phyloP scores from a whole-genome alignment of 805 yeast genomes.

The Brettanomyces naardenensis region DNA sequence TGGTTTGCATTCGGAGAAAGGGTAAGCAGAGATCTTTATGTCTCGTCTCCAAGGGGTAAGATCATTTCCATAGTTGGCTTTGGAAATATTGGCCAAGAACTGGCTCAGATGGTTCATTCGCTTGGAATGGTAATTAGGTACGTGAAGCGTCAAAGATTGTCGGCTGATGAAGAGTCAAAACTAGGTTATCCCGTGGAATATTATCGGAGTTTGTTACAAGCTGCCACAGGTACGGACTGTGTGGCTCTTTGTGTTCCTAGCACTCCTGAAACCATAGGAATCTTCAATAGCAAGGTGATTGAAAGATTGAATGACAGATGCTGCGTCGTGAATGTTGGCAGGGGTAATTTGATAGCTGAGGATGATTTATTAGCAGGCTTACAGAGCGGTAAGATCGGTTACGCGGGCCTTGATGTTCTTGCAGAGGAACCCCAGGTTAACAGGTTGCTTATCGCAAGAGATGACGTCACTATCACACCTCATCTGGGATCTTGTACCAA shows the following conservation, averaged over 20 bases:
- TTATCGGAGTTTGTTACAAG: conserved; percentile 36
- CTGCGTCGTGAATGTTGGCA: conserved; percentile 64
- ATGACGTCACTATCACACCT: conserved; percentile 61
- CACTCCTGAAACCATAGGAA: conserved; percentile 45
- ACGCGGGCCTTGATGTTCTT: conserved; percentile 71
- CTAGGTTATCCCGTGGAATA: conserved; percentile 40
- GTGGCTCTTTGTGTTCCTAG: conserved; percentile 64
- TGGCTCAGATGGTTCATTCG: conserved; percentile 47
- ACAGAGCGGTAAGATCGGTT: conserved; percentile 47
- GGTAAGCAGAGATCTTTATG: conserved; percentile 35
- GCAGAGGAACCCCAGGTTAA: conserved; percentile 54
- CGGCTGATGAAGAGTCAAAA: conserved; percentile 25
- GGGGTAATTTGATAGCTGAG: conserved; percentile 65
- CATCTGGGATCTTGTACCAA: conserved; percentile 65
- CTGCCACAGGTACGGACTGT: conserved; percentile 35
- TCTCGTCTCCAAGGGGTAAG: conserved; percentile 49
- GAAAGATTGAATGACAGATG: conserved; percentile 42
- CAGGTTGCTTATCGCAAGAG: conserved; percentile 40
- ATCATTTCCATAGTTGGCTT: conserved; percentile 62
- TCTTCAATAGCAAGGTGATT: conserved; percentile 44
- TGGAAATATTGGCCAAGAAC: conserved; percentile 64
- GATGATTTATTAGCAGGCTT: conserved; percentile 56
- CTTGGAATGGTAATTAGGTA: conserved; percentile 62
- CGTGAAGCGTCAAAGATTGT: conserved; percentile 43
- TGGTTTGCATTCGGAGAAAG: conserved; percentile 33